Conservation (phyloP, 257 asterid species). For the Asclepias syriaca region DNA sequence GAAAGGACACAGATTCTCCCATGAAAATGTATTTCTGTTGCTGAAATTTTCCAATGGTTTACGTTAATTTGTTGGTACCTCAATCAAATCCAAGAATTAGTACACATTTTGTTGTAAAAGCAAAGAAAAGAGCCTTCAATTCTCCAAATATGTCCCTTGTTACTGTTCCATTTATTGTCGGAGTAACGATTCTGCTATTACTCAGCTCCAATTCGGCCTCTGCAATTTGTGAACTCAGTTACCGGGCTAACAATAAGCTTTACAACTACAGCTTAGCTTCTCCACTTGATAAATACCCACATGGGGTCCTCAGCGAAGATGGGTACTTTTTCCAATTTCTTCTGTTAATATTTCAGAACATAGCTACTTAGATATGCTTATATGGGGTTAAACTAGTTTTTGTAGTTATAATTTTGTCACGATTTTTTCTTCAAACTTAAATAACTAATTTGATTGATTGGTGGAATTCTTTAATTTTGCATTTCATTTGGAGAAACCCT, state of each 20-base stretch:
- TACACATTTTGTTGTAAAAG: conserved; percentile 16
- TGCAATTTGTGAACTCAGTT: conserved; percentile 63
- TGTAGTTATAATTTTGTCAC: neutral
- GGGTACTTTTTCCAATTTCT: conserved; percentile 47
- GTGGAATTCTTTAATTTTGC: neutral
- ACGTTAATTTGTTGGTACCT: neutral
- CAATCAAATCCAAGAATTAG: neutral
- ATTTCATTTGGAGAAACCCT: neutral
- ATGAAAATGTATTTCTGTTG: neutral
- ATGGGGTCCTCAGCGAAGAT: conserved; percentile 93
- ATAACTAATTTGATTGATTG: neutral
- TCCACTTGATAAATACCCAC: conserved; percentile 60
- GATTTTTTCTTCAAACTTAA: neutral
- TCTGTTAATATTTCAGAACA: neutral
- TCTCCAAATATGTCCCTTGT: conserved; percentile 20
- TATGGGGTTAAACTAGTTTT: neutral
- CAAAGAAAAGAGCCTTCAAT: conserved; percentile 34
- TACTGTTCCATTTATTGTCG: conserved; percentile 25
- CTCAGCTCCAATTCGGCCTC: conserved; percentile 36
- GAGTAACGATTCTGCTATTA: conserved; percentile 35
- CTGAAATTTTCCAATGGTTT: conserved; percentile 3
- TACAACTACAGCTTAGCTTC: conserved; percentile 61
- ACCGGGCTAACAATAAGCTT: conserved; percentile 50
- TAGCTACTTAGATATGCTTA: neutral
- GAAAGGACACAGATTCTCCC: neutral